phyloP scores from a whole-genome alignment of 257 asterid genomes.

The Anisodus tanguticus region DNA sequence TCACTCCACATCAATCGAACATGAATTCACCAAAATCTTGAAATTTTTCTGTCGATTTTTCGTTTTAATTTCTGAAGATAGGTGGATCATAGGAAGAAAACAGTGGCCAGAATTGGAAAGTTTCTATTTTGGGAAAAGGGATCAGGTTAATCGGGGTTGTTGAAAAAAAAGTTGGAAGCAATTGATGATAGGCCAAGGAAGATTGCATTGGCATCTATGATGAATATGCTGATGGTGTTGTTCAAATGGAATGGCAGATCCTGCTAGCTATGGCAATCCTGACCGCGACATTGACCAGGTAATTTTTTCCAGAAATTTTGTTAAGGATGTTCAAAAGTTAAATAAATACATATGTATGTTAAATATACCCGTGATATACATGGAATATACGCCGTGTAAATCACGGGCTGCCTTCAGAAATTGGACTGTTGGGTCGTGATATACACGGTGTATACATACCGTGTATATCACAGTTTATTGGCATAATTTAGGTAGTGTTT shows the following conservation, averaged over 20 bases:
- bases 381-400: too few relatives aligned
- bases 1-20: constrained; percentile 28
- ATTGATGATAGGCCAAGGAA: constrained; percentile 62
- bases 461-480: too few relatives aligned
- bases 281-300: constrained; percentile 90
- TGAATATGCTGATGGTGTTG: constrained; percentile 59
- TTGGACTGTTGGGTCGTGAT: too few relatives aligned
- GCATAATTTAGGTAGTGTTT: too few relatives aligned
- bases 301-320: not conserved
- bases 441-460: too few relatives aligned
- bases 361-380: too few relatives aligned
- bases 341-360: too few relatives aligned
- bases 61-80: constrained; percentile 28
- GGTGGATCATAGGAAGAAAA: constrained; percentile 21
- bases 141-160: constrained; percentile 15
- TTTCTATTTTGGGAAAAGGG: constrained; percentile 32
- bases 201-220: constrained; percentile 62
- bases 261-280: constrained; percentile 74
- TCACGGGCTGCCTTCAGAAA: too few relatives aligned
- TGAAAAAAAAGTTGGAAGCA: constrained; percentile 32
- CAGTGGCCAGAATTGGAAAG: constrained; percentile 21
- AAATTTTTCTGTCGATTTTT: not conserved
- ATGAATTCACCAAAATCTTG: constrained; percentile 41
- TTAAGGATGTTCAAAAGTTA: not conserved
- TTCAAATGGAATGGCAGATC: constrained; percentile 99